phyloP scores from a whole-genome alignment of 352 stramenopile genomes.

The Globisporangium okanoganense region DNA sequence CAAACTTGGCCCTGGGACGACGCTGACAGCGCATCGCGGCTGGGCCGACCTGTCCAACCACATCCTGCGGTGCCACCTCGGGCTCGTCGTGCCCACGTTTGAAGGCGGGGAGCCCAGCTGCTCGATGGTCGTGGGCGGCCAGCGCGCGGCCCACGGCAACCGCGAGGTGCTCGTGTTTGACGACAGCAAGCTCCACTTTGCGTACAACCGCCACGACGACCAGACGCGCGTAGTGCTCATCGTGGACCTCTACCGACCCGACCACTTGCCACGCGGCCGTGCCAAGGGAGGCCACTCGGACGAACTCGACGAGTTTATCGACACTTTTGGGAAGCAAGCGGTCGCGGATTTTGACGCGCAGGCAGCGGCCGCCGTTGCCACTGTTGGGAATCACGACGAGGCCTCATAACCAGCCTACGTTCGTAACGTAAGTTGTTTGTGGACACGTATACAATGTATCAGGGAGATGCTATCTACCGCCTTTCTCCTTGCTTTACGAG shows the following conservation, averaged over 20 bases:
- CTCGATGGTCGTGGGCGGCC: slow-evolving; percentile 72
- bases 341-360: slow-evolving; percentile 17
- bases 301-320: slow-evolving; percentile 88
- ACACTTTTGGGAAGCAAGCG: slow-evolving; percentile 64
- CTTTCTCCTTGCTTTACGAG: no score
- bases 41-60: slow-evolving; percentile 90
- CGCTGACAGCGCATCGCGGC: slow-evolving; percentile 64
- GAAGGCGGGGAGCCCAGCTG: slow-evolving; percentile 55
- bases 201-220: slow-evolving; percentile 73
- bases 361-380: background rate
- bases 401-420: background rate
- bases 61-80: slow-evolving; percentile 82
- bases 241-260: slow-evolving; percentile 83
- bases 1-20: slow-evolving; percentile 80
- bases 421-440: no score
- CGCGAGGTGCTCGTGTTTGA: slow-evolving; percentile 88
- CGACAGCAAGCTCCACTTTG: slow-evolving; percentile 90
- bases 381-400: no score
- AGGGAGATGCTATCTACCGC: no score
- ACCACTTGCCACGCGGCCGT: slow-evolving; percentile 70
- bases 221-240: slow-evolving; percentile 80
- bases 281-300: slow-evolving; percentile 83
- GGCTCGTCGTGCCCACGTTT: slow-evolving; percentile 58
- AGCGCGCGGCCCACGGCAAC: slow-evolving; percentile 67
- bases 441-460: no score